These are phyloP conservation scores for Phalaenopsis aphrodite DNA, from an alignment of 106 monocot species.

Conservation along the genomic window DNA sequence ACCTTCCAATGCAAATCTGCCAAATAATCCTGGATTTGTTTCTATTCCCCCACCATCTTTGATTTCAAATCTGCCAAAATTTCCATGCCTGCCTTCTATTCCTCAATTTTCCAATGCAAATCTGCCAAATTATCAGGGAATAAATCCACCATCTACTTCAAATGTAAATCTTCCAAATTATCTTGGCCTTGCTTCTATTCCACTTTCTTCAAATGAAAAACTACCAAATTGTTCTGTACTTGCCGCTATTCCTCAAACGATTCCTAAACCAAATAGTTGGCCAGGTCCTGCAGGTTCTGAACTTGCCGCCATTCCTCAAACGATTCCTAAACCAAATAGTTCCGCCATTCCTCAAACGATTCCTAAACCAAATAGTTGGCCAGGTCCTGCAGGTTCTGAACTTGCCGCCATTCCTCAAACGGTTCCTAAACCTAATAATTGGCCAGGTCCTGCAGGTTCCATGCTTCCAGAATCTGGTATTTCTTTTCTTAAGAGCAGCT, in stretches of 20 bases:
- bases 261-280: not conserved
- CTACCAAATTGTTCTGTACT: not conserved
- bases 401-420: not conserved
- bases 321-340: not conserved
- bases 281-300: conserved; percentile 3
- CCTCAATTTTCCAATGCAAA: not conserved
- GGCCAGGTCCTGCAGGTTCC: conserved; percentile 6
- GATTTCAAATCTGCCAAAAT: not conserved
- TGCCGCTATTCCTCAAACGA: too few species aligned
- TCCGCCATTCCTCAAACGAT: not conserved
- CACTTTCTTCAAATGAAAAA: not conserved
- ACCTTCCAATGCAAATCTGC: not conserved
- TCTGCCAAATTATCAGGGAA: not conserved
- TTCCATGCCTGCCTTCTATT: not conserved
- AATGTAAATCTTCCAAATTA: not conserved
- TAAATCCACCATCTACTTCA: not conserved
- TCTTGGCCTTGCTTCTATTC: not conserved
- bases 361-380: not conserved
- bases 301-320: not conserved
- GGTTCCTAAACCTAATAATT: not conserved
- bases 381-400: conserved; percentile 1
- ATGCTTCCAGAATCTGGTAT: not conserved
- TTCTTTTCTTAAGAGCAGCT: not conserved
- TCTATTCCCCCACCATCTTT: not conserved
- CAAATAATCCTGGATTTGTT: not conserved